phyloP scores from a whole-genome alignment of 2,329 filamentous ascomycete species.

The Sclerotinia minor region DNA sequence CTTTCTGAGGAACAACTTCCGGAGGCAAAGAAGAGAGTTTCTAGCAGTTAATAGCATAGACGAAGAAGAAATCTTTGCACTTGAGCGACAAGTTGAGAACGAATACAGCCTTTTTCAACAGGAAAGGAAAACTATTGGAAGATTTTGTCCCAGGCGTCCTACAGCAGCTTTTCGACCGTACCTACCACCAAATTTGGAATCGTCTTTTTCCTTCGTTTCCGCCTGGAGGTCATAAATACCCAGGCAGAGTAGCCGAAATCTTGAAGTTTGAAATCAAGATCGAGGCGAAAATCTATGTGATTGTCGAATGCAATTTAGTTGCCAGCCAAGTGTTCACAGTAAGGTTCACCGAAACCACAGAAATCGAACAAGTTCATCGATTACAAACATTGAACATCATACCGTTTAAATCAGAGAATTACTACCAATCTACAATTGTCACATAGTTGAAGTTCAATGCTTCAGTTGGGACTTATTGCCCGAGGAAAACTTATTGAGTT shows the following conservation, averaged over 20 bases:
- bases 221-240: background rate
- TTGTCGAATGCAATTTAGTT: background rate
- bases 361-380: background rate
- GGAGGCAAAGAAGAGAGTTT: background rate
- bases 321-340: too few species aligned
- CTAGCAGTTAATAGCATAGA: background rate
- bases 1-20: background rate
- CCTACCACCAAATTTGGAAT: too few species aligned
- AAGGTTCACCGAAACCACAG: too few species aligned
- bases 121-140: background rate
- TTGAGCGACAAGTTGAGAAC: background rate
- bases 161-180: background rate
- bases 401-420: background rate
- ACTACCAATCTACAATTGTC: accelerated
- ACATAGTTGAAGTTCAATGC: background rate
- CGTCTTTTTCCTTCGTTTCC: background rate
- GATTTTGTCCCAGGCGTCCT: accelerated
- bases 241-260: too few species aligned
- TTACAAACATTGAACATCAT: background rate
- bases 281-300: background rate
- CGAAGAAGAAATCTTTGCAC: background rate
- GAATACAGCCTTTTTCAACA: background rate
- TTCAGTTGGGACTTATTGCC: too few species aligned
- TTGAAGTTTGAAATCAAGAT: background rate
- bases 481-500: background rate